A percentile compares a stretch with the other conserved stretches of the same genome.
These are phyloP conservation scores for Phaeosphaeriaceae sp. DNA, from an alignment of 2,329 filamentous ascomycete genomes.

Conservation along the genomic window DNA sequence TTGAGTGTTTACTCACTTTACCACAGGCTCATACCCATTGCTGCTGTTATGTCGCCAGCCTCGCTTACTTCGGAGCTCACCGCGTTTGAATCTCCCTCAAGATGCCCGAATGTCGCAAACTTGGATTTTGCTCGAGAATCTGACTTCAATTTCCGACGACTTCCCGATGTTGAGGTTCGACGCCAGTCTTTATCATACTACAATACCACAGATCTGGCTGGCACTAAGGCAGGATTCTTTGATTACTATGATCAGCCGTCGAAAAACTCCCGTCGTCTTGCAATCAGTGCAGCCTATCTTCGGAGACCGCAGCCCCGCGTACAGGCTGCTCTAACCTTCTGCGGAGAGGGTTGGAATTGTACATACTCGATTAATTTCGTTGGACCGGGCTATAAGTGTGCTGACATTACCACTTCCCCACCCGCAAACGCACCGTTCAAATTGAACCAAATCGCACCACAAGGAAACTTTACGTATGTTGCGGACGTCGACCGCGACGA, in stretches of 20 bases:
- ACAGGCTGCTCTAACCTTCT: slow-evolving; percentile 33
- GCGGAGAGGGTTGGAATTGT: slow-evolving; percentile 46
- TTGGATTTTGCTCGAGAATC: slow-evolving; percentile 44
- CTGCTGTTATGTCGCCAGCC: slow-evolving; percentile 46
- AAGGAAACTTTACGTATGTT: slow-evolving; percentile 40
- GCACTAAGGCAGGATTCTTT: slow-evolving; percentile 30
- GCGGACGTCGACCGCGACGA: slow-evolving; percentile 40
- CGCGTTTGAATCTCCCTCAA: slow-evolving; percentile 15
- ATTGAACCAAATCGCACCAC: slow-evolving; percentile 37
- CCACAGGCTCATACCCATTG: slow-evolving; percentile 45
- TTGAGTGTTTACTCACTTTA: not conserved
- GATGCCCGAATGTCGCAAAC: slow-evolving; percentile 34
- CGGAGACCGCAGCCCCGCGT: slow-evolving; percentile 35
- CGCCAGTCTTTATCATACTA: slow-evolving; percentile 38
- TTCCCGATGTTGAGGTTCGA: slow-evolving; percentile 19
- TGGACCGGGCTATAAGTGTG: slow-evolving; percentile 48
- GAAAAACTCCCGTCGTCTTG: slow-evolving; percentile 40
- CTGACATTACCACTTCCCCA: slow-evolving; percentile 27
- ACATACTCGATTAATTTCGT: slow-evolving; percentile 44
- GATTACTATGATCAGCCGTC: slow-evolving; percentile 49
- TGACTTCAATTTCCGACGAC: slow-evolving; percentile 38
- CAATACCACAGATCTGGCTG: slow-evolving; percentile 44
- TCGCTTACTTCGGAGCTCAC: slow-evolving; percentile 43
- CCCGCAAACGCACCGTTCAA: slow-evolving; percentile 34
- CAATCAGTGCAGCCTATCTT: slow-evolving; percentile 42